These are phyloP conservation scores for Wickerhamiella parazyma DNA, from an alignment of 805 yeast genomes.

Conservation along the genomic window DNA sequence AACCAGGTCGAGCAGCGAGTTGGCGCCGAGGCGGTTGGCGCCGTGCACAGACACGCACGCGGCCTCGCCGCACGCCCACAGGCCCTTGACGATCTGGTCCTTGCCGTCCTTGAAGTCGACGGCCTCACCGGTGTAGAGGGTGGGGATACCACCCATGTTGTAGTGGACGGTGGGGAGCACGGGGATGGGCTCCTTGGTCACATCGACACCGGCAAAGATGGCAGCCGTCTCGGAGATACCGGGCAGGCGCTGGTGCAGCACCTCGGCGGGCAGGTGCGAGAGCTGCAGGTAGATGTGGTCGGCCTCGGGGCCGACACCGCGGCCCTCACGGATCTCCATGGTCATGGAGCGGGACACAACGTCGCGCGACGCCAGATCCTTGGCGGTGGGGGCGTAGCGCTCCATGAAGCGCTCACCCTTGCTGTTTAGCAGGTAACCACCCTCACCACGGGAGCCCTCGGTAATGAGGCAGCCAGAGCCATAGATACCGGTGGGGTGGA, in stretches of 20 bases:
- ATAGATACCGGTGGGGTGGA: constrained; percentile 99
- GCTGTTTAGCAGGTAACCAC: constrained; percentile 89
- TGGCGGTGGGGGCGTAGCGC: constrained; percentile 97
- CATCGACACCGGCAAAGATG: constrained; percentile 98
- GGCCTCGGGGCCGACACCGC: constrained; percentile 95
- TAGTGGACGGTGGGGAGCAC: constrained; percentile 96
- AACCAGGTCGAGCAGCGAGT: constrained; percentile 88
- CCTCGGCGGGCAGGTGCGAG: constrained; percentile 84
- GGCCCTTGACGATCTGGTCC: constrained; percentile 83
- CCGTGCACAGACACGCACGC: constrained; percentile 99
- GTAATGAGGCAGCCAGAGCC: constrained; percentile 98
- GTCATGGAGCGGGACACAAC: constrained; percentile 98
- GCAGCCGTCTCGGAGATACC: constrained; percentile 99
- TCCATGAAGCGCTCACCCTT: constrained; percentile 99
- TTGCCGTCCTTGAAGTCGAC: constrained; percentile 76
- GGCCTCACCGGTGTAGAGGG: constrained; percentile 94
- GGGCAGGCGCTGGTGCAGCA: constrained; percentile 88
- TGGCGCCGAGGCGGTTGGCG: constrained; percentile 98
- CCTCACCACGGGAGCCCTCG: constrained; percentile 99
- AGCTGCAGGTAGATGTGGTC: constrained; percentile 94
- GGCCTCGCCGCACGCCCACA: constrained; percentile 96
- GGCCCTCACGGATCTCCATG: constrained; percentile 95
- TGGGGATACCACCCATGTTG: constrained; percentile 99
- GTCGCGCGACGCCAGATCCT: constrained; percentile 96
- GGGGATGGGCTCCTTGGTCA: constrained; percentile 98